Evolutionary conservation across 2,329 filamentous ascomycete species (phyloP).

Genomic region (Trichoderma semiorbis): DNA sequence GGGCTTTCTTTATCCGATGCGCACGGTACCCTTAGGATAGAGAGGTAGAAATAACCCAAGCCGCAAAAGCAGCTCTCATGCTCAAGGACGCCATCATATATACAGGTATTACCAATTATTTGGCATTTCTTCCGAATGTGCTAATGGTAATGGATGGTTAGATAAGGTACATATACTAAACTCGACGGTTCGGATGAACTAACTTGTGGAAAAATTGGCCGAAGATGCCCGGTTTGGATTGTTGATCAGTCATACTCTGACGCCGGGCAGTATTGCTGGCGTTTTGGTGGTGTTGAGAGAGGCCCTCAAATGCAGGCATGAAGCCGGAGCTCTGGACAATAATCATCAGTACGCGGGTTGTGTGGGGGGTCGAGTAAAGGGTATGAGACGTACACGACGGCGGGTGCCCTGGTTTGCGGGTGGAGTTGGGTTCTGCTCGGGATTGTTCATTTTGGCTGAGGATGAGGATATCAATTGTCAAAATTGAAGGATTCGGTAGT

Average conservation of each 20-base stretch:
- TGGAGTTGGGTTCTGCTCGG: constrained; percentile 27
- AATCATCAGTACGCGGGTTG: not conserved
- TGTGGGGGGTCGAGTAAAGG: not conserved
- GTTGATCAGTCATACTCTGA: constrained; percentile 54
- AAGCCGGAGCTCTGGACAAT: constrained; percentile 43
- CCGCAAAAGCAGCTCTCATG: not conserved
- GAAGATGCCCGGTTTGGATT: constrained; percentile 46
- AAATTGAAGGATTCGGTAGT: not conserved
- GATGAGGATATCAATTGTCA: not conserved
- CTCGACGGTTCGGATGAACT: constrained; percentile 22
- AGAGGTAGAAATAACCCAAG: not conserved
- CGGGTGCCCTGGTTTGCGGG: constrained; percentile 24
- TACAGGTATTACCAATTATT: not conserved
- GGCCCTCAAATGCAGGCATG: constrained; percentile 47
- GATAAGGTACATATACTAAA: not conserved
- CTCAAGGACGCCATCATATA: not conserved
- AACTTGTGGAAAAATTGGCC: constrained; percentile 58
- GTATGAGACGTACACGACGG: constrained; percentile 27
- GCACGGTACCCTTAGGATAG: not conserved
- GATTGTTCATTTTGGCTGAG: constrained; percentile 14
- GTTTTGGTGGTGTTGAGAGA: constrained; percentile 49
- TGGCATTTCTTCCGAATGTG: constrained; percentile 18
- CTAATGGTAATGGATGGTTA: constrained; percentile 3
- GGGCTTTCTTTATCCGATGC: not conserved
- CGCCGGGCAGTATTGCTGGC: constrained; percentile 47